Base-by-base conservation (phyloP, 1,284 basidiomycete species). In the Austroboletus rostrupii region DNA sequence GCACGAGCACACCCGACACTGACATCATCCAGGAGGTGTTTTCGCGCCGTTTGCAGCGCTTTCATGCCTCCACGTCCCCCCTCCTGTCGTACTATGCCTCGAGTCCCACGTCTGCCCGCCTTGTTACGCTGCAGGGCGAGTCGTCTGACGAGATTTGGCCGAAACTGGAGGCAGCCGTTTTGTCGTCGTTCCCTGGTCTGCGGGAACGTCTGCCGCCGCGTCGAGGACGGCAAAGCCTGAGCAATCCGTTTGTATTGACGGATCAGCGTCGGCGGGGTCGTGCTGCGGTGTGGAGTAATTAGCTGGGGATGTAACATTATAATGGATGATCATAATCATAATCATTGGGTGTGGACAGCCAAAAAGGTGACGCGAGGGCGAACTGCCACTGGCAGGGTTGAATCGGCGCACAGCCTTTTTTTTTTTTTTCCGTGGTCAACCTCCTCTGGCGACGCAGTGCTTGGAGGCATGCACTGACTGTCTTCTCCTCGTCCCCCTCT, bases 121-220 rank as follows among this genome's bases (percentile, higher is more conserved):
- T 94, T n/a, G 80, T 85, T 54, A 85, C 85, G 12, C 70, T 98
- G n/a, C 73, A 77, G 23, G 95, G 95, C 6, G 74, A 78, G 55
- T 91, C 91, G 16, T 93, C 90, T 20, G 91, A 97, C 67, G 91
- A 97, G 71, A 97, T 97, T 57, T 95, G 91, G 90, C 91, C 90
- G 2, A 74, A 85, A 58, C 76, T 95, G 6, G 86, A 90, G 51
- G 68, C 68, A 31, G 70, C 80, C 19, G 71, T 93, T 16, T 70
- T 72, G 42, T 69, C 72, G n/a, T 65, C 74, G 8, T 87, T 85
- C 60, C 83, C 87, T 3, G 59, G 62, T 8, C 61, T 89, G 48
- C 76, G 72, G 48, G 77, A 81, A 62, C 75, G 79, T n/a, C 57
- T 63, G n/a, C 72, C 74, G 26, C 26, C 10, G 32, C 66, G 67